Conservation (phyloP, 2,329 filamentous ascomycete genomes). For the Huntiella abstrusa region DNA sequence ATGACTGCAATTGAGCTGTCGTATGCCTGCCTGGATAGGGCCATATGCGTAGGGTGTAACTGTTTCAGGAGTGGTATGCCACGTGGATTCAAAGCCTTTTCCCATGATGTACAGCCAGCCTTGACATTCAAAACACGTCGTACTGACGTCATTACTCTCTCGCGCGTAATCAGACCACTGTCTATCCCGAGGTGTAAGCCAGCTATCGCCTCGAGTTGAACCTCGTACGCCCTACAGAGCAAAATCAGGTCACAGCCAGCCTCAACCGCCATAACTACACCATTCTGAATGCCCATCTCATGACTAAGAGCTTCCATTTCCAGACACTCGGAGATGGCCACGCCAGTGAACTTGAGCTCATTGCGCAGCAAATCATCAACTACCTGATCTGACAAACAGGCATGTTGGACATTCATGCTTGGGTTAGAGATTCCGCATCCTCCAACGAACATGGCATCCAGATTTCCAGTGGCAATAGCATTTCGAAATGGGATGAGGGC, state of each 20-base stretch:
- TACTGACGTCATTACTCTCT: constrained; percentile 64
- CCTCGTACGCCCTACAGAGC: constrained; percentile 69
- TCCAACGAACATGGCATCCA: constrained; percentile 91
- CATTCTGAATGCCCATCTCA: constrained; percentile 91
- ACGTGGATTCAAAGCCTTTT: constrained; percentile 71
- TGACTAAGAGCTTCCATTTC: constrained; percentile 94
- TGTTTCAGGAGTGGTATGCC: constrained; percentile 59
- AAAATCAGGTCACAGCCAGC: constrained; percentile 86
- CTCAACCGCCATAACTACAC: constrained; percentile 93
- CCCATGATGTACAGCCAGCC: constrained; percentile 71
- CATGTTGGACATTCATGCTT: constrained; percentile 88
- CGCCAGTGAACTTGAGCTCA: constrained; percentile 75
- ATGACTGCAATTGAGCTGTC: constrained; percentile 87
- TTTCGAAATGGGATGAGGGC: constrained; percentile 83
- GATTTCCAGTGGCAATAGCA: constrained; percentile 58
- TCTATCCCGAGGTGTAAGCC: constrained; percentile 78
- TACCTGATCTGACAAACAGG: constrained; percentile 80
- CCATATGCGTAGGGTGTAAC: constrained; percentile 65
- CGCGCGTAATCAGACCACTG: constrained; percentile 69
- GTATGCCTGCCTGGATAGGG: constrained; percentile 69
- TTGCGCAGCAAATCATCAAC: constrained; percentile 78
- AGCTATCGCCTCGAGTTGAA: constrained; percentile 80
- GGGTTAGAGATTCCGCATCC: constrained; percentile 84
- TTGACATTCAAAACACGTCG: constrained; percentile 66
- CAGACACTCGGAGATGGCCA: constrained; percentile 85